Evolutionary conservation across 768 basidiomycete species (phyloP), one percentile per base, ranked within the genome.

Genomic region (Russula compacta): DNA sequence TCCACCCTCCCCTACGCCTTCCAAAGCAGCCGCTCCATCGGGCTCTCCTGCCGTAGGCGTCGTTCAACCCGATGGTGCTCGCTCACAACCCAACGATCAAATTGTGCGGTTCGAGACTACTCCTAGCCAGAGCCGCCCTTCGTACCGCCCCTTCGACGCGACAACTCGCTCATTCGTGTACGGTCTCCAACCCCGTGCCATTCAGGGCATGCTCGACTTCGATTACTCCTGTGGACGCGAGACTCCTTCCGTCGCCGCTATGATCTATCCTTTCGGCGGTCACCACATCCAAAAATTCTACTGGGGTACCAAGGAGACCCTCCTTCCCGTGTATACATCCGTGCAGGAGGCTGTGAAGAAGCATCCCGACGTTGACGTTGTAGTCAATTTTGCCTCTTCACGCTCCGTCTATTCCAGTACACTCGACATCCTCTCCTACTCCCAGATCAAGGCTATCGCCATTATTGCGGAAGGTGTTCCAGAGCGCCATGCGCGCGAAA

Each of bases 211-310:
- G 87, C 87, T 99, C 61, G 97, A 99, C 82, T 99, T 99, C 67
- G 97, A 99, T 80, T 99, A 86, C 78, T 93, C 92, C 14, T 99
- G 97, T 76, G 95, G 95, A 17, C 90, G 97, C 64, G 74, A 82
- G 49, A 82, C 87, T 19, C 94, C 97, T 40, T 89, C 86, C 49
- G 97, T 98, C 66, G 95, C 97, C 33, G 97, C 97, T 42, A 99
- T 98, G 95, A 97, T 99, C 72, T 99, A 99, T 75, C 97, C 95
- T 72, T 99, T 99, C 76, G 97, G 95, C 71, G 95, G 95, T 19
- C 95, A 98, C 78, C 97, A 98, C 78, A 97, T 98, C 75, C 97
- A 99, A 78, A 99, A 99, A 79, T 98, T 99, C 84, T 98, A 99
- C 83, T 98, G 97, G 97, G 97, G 97, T 58, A 98, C 97, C 43